phyloP scores from a whole-genome alignment of 257 asterid genomes.

The Petunia secreta region DNA sequence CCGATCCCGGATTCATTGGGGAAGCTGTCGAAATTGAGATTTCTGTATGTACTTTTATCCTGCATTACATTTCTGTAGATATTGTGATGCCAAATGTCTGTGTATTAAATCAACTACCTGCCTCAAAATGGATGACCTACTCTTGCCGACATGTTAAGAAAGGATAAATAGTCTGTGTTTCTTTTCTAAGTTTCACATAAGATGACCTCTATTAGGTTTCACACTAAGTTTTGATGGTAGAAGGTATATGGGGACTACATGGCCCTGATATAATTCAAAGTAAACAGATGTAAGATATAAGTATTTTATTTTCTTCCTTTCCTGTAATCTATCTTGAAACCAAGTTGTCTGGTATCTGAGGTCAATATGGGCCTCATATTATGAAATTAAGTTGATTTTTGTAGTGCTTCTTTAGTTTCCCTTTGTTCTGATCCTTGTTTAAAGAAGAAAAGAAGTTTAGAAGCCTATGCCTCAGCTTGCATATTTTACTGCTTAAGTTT shows the following conservation, averaged over 20 bases:
- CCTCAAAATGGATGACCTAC: constrained; percentile 8
- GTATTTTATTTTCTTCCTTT: neutral
- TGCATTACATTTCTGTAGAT: constrained; percentile 23
- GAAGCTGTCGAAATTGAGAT: constrained; percentile 79
- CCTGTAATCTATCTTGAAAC: neutral
- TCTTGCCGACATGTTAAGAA: neutral
- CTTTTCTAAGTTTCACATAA: constrained; percentile 5
- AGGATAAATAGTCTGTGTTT: neutral
- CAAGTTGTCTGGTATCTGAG: neutral
- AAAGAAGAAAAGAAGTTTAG: neutral
- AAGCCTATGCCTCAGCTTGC: neutral
- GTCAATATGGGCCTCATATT: neutral
- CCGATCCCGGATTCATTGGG: constrained; percentile 92
- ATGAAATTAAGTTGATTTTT: neutral
- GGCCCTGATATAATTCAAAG: neutral
- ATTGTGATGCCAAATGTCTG: constrained; percentile 1
- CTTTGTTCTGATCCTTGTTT: neutral
- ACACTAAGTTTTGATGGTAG: neutral
- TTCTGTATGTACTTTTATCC: constrained; percentile 72
- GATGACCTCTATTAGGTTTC: neutral
- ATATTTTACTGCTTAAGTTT: constrained; percentile 10
- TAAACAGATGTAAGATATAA: neutral
- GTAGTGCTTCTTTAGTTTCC: neutral
- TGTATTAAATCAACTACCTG: neutral
- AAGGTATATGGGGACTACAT: constrained; percentile 17